Evolutionary conservation across 2,329 filamentous ascomycete species (phyloP).

Genomic region (Eutypella sp.): DNA sequence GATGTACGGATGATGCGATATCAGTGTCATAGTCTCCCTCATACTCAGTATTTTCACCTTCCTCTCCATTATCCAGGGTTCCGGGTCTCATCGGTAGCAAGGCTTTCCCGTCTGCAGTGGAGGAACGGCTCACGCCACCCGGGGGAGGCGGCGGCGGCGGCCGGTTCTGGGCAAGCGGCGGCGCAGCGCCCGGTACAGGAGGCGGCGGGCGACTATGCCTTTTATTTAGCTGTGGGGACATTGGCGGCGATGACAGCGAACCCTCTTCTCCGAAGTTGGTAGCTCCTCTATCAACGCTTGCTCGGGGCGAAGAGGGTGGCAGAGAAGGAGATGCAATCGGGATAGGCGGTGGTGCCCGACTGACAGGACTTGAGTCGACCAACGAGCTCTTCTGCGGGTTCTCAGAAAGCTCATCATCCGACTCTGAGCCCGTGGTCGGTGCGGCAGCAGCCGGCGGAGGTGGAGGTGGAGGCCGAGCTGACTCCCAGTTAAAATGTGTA

Average conservation of each 20-base stretch:
- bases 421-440: conserved; percentile 75
- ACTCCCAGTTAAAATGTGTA: conserved; percentile 21
- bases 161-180: conserved; percentile 47
- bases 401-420: conserved; percentile 78
- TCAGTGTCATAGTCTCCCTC: conserved; percentile 98
- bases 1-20: conserved; percentile 86
- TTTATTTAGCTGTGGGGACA: conserved; percentile 38
- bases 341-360: conserved; percentile 34
- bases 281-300: conserved; percentile 23
- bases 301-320: conserved; percentile 39
- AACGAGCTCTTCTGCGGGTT: conserved; percentile 38
- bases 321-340: conserved; percentile 41
- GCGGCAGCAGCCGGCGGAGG: conserved; percentile 47
- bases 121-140: conserved; percentile 47
- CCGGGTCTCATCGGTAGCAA: conserved; percentile 38
- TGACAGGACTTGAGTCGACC: conserved; percentile 32
- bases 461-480: conserved; percentile 60
- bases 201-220: conserved; percentile 53
- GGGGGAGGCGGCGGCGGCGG: conserved; percentile 63
- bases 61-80: conserved; percentile 51
- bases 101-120: conserved; percentile 51
- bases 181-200: conserved; percentile 55
- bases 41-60: conserved; percentile 85
- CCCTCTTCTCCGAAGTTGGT: conserved; percentile 30
- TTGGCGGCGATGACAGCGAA: conserved; percentile 33